Base-by-base conservation (phyloP, 257 asterid genomes). In the Gynochthodes officinalis region DNA sequence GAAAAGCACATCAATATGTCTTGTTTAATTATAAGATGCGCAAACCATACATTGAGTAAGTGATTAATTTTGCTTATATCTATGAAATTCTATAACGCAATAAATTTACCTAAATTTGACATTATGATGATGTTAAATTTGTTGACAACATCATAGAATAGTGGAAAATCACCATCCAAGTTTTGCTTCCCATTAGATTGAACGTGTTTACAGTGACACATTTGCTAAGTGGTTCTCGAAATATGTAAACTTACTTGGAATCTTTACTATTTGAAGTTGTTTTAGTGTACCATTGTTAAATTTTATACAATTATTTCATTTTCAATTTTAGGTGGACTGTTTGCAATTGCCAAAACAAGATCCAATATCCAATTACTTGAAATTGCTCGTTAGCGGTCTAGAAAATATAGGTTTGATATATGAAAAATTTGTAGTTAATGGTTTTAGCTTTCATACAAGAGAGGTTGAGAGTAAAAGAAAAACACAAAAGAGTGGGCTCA, bases 1-100 rank as follows among this genome's bases (percentile, higher is more conserved):
- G n/a, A 5, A 69, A 33, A 30, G 72, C 59, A 46, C 60, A 67
- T 48, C 39, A 49, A n/a, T 67, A 67, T 67, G 73, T 69, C 4
- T 13, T 69, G 12, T 69, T 69, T 19, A 69, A 69, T 52, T 52
- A 64, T 69, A n/a, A 69, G 0, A 13, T 0, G 1, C 19, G 37
- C 0, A 21, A 33, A 33, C 50, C 73, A 15, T 69, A 50, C 21
- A 33, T 69, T 18, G 57, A 44, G 71, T 66, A 44, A 66, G 40
- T 66, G 18, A n/a, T n/a, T 48, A 2, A 2, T 48, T 46, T 46
- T 4, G 5, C 11, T 6, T 46, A 6, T 21, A 48, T 48, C 15
- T 43, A n/a, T 48, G 21, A 46, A 5, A 46, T 46, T 46, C 6
- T 13, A 46, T 46, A 6, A 46, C 11, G 2, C 11, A 4, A 12